Percentiles rank a stretch among this genome's conserved stretches.
These are phyloP conservation scores for Basipetospora chlamydospora DNA, from an alignment of 2,329 filamentous ascomycete genomes.

Conservation along the genomic window DNA sequence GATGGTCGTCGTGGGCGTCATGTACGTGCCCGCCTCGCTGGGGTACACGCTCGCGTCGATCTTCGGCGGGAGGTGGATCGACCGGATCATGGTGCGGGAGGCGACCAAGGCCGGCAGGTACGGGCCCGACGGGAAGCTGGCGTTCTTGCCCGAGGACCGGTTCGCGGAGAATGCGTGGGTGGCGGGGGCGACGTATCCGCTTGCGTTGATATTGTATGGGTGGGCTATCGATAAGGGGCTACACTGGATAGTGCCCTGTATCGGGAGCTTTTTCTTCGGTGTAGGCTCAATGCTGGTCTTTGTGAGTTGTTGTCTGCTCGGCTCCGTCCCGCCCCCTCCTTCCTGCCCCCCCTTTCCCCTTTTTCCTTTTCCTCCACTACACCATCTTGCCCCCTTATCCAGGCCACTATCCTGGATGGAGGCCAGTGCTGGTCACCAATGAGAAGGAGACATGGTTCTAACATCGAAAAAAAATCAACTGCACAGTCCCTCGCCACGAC, in stretches of 20 bases:
- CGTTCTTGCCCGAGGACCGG: slow-evolving; percentile 64
- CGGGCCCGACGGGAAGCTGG: slow-evolving; percentile 48
- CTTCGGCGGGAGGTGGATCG: slow-evolving; percentile 63
- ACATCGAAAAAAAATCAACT: background rate
- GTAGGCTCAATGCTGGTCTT: slow-evolving; percentile 69
- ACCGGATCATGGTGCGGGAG: slow-evolving; percentile 65
- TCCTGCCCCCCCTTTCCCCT: background rate
- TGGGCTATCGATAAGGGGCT: slow-evolving; percentile 56
- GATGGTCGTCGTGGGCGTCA: slow-evolving; percentile 54
- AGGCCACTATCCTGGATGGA: no score
- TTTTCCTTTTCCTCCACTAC: background rate
- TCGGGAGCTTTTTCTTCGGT: slow-evolving; percentile 62
- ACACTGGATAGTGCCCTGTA: slow-evolving; percentile 46
- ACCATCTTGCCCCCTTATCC: no score
- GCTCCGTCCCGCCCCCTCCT: background rate
- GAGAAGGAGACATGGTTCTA: no score
- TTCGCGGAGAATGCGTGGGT: slow-evolving; percentile 75
- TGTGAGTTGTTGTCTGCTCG: no score
- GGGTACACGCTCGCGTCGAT: slow-evolving; percentile 59
- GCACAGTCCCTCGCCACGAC: slow-evolving; percentile 49
- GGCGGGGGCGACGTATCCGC: slow-evolving; percentile 55
- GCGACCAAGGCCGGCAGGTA: slow-evolving; percentile 55
- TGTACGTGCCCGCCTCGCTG: slow-evolving; percentile 62
- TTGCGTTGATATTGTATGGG: slow-evolving; percentile 59
- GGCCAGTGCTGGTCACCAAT: no score